Percentiles rank a stretch among this genome's conserved stretches.
Conservation (phyloP, 2,329 filamentous ascomycete genomes). For the Sclerotinia glacialis region DNA sequence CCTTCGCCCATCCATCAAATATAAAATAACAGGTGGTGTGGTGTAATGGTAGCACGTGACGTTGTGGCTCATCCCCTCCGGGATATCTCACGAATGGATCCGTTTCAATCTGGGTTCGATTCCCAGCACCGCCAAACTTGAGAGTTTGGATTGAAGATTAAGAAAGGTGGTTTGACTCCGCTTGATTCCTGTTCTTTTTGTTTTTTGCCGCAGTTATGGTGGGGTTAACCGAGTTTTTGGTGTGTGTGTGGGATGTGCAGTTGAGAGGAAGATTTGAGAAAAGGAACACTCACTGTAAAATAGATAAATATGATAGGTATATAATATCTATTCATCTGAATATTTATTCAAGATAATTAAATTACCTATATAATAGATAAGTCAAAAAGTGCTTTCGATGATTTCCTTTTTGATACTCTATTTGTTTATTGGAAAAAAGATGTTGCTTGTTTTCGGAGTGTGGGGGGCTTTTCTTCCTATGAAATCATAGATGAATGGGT, state of each 20-base stretch:
- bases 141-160: conserved; percentile 32
- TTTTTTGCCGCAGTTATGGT: not conserved
- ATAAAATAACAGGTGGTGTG: conserved; percentile 23
- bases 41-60: conserved; percentile 39
- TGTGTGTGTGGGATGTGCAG: not conserved
- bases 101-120: conserved; percentile 41
- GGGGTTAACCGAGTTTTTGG: not conserved
- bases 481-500: too few relatives aligned
- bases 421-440: too few relatives aligned
- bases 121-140: conserved; percentile 38
- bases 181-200: not conserved
- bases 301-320: too few relatives aligned
- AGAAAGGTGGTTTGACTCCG: conserved; percentile 28
- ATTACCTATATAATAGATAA: too few relatives aligned
- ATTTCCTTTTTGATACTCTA: too few relatives aligned
- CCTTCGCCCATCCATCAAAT: accelerated
- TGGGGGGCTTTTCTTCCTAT: too few relatives aligned
- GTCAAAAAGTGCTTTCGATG: too few relatives aligned
- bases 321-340: too few relatives aligned
- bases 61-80: conserved; percentile 34
- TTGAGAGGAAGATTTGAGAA: too few relatives aligned
- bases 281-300: too few relatives aligned
- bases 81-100: conserved; percentile 29
- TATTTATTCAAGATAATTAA: too few relatives aligned
- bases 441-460: too few relatives aligned